phyloP scores from a whole-genome alignment of 768 basidiomycete genomes.

The Agaricus blazei region DNA sequence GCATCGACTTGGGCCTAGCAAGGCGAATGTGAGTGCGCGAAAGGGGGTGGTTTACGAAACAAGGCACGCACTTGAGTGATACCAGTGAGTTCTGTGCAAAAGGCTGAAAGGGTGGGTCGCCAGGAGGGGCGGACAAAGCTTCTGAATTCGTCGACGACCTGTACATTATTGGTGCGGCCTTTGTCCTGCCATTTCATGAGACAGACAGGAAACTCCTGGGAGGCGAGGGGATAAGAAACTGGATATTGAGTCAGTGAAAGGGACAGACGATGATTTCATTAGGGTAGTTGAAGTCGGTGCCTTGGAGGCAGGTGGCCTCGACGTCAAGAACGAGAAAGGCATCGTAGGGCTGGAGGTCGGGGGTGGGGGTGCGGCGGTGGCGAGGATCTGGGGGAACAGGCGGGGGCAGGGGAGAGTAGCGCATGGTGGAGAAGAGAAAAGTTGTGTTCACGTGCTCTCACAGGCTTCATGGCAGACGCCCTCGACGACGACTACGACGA shows the following conservation, averaged over 20 bases:
- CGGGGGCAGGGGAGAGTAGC: constrained; percentile 7
- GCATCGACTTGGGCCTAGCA: constrained; percentile 71
- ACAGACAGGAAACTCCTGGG: constrained; percentile 90
- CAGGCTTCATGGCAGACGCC: constrained; percentile 52
- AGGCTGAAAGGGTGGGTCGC: constrained; percentile 73
- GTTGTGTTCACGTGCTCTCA: constrained; percentile 4
- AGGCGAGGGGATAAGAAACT: not conserved
- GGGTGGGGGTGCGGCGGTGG: not conserved
- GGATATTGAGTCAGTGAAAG: not conserved
- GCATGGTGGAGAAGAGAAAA: constrained; percentile 5
- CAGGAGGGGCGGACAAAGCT: constrained; percentile 87
- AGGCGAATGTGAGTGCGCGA: not conserved
- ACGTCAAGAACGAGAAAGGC: constrained; percentile 87
- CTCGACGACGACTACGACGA: constrained; percentile 69
- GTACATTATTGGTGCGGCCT: constrained; percentile 47
- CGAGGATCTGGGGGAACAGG: not conserved
- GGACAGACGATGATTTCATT: constrained; percentile 91
- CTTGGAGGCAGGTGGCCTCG: constrained; percentile 75
- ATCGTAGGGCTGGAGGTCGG: constrained; percentile 50
- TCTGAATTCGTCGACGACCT: constrained; percentile 78
- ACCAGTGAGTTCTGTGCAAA: constrained; percentile 86
- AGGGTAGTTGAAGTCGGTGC: constrained; percentile 74
- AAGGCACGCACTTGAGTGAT: constrained; percentile 77
- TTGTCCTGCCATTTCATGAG: constrained; percentile 79
- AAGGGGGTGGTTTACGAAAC: not conserved